Base-by-base conservation (phyloP, 805 yeast genomes). In the Debaryomyces maramus region DNA sequence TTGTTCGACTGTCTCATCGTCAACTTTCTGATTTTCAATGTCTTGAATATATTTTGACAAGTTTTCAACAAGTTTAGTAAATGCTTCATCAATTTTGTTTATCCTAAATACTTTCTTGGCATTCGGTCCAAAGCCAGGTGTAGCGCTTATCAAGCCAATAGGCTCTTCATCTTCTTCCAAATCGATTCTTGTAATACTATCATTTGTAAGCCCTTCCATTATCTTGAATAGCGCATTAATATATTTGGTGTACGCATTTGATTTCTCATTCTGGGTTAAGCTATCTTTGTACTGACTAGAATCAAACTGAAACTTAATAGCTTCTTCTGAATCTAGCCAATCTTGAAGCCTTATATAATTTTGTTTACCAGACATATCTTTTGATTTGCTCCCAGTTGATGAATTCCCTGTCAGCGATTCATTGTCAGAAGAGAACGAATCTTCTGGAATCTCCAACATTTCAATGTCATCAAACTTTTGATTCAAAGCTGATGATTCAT, bases 221-320 rank as follows among this genome's bases (percentile, higher is more conserved):
- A 73, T 63, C 44, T 77, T 76, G 56, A 75, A 85, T 10, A 78
- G 50, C 7, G 67, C 55, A 20, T 73, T 72, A 28, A 80, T 69
- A 46, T 78, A 84, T 8, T 68, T 55, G 2, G 63, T 51, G 48
- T 75, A 81, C 16, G 61, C 62, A 5, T 53, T 50, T 1, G 78
- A 65, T 30, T 67, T 75, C 18, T 70, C 59, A 15, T 66, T 58
- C n/a, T 69, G 65, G 7, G 63, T 41, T 18, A 74, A 36, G 30
- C 67, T 61, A 7, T 51, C 48, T 27, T 54, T 48, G 44, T 70
- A 72, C 3, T 76, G 72, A 40, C 63, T 70, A 10, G 69, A 40
- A 43, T 72, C 68, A 20, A 72, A 65, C 31, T 73, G 73, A 34
- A 71, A 65, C 8, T 64, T 65, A 26, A 61, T 54, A 7, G 56